These are phyloP conservation scores for Xylaria digitata DNA, from an alignment of 2,329 filamentous ascomycete species.

Conservation along the genomic window DNA sequence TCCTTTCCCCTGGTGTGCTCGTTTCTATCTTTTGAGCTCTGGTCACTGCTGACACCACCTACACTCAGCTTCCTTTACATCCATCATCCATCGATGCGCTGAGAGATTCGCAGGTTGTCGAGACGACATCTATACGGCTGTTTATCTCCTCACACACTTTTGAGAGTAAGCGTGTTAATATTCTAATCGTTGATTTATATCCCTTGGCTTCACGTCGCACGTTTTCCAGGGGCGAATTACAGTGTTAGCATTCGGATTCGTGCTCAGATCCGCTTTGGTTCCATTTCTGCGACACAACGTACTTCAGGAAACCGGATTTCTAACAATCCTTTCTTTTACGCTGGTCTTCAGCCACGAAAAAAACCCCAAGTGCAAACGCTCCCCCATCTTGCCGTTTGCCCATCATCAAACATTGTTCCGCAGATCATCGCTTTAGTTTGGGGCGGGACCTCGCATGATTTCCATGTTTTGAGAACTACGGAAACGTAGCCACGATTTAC, in stretches of 20 bases:
- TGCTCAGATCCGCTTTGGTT: constrained; percentile 43
- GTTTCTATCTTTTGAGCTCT: constrained; percentile 24
- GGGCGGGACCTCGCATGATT: constrained; percentile 51
- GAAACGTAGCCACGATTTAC: constrained; percentile 30
- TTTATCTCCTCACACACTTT: constrained; percentile 21
- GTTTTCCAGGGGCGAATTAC: constrained; percentile 32
- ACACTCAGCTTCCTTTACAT: constrained; percentile 11
- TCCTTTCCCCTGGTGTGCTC: constrained; percentile 24
- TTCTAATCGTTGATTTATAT: constrained; percentile 23
- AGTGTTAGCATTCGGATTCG: constrained; percentile 36
- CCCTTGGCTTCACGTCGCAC: constrained; percentile 18
- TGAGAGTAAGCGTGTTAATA: constrained; percentile 26
- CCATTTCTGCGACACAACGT: constrained; percentile 55
- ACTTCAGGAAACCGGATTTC: constrained; percentile 52
- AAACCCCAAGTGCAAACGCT: constrained; percentile 28
- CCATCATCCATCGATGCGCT: constrained; percentile 22
- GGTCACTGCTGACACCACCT: constrained; percentile 4
- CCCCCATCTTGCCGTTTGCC: constrained; percentile 20
- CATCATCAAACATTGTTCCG: constrained; percentile 48
- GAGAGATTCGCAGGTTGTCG: constrained; percentile 29
- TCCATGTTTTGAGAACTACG: constrained; percentile 32
- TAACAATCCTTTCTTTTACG: constrained; percentile 46
- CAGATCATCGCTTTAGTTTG: constrained; percentile 52
- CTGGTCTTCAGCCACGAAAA: constrained; percentile 24
- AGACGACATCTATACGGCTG: constrained; percentile 16